A percentile compares a stretch with the other conserved stretches of the same genome.
Evolutionary conservation across 2,329 filamentous ascomycete genomes (phyloP).

Genomic region (Paracoccidioides brasiliensis): DNA sequence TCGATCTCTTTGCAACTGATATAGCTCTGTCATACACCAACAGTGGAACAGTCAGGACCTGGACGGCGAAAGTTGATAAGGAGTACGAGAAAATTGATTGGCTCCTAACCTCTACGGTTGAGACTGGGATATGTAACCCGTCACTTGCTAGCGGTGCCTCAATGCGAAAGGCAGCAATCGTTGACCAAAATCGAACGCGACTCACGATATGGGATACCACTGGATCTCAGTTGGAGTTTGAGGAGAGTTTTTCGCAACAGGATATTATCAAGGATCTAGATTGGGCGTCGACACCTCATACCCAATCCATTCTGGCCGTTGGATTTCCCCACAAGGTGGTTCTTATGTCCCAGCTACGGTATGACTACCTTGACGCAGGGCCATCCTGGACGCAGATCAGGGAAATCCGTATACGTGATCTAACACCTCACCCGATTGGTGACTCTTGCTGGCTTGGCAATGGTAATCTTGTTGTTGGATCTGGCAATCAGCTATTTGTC

Average conservation of each 20-base stretch:
- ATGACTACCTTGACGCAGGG: slow-evolving; percentile 77
- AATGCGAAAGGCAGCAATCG: slow-evolving; percentile 73
- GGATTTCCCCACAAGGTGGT: slow-evolving; percentile 79
- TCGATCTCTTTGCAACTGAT: slow-evolving; percentile 76
- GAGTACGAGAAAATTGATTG: slow-evolving; percentile 55
- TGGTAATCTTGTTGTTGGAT: slow-evolving; percentile 73
- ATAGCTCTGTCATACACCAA: slow-evolving; percentile 74
- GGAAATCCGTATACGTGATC: slow-evolving; percentile 65
- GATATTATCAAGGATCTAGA: slow-evolving; percentile 76
- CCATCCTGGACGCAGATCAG: slow-evolving; percentile 81
- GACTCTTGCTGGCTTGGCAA: slow-evolving; percentile 84
- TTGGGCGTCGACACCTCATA: slow-evolving; percentile 85
- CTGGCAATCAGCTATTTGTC: slow-evolving; percentile 82
- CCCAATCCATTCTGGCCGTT: slow-evolving; percentile 80
- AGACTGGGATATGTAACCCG: slow-evolving; percentile 60
- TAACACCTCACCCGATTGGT: slow-evolving; percentile 81
- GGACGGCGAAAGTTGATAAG: slow-evolving; percentile 64
- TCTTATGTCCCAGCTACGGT: slow-evolving; percentile 74
- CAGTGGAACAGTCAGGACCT: slow-evolving; percentile 63
- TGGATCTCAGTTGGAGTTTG: slow-evolving; percentile 67
- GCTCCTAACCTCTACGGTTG: slow-evolving; percentile 67
- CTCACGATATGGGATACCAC: slow-evolving; percentile 87
- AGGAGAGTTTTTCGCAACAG: slow-evolving; percentile 57
- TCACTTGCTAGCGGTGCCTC: slow-evolving; percentile 74
- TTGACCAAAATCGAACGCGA: slow-evolving; percentile 57